Conservation (phyloP, 805 yeast species). For the Scheffersomyces stipitis region DNA sequence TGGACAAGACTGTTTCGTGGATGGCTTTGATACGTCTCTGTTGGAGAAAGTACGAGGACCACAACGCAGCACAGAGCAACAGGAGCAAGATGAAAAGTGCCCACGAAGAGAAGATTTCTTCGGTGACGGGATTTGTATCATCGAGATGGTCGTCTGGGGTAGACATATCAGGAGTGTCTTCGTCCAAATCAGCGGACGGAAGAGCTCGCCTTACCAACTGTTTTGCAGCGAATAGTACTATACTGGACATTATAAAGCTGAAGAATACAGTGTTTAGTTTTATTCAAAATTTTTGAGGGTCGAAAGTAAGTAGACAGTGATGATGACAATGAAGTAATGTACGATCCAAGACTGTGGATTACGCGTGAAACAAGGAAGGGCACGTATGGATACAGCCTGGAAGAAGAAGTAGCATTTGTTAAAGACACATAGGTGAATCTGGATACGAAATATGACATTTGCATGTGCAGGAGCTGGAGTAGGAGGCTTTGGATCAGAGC, state of each 20-base stretch:
- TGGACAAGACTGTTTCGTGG: slow-evolving; percentile 96
- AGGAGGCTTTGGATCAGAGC: too few species aligned
- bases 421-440: too few species aligned
- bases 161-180: slow-evolving; percentile 38
- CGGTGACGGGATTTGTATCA: slow-evolving; percentile 79
- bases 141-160: slow-evolving; percentile 58
- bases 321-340: background rate
- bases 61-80: slow-evolving; percentile 80
- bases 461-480: too few species aligned
- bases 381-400: too few species aligned
- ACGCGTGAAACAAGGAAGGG: background rate
- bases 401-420: too few species aligned
- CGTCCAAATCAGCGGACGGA: slow-evolving; percentile 28
- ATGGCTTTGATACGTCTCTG: slow-evolving; percentile 89
- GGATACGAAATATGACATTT: too few species aligned
- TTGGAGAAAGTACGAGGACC: slow-evolving; percentile 93
- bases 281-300: too few species aligned
- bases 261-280: too few species aligned
- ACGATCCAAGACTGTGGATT: background rate
- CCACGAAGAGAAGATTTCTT: slow-evolving; percentile 97
- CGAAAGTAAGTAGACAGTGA: too few species aligned
- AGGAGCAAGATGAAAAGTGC: slow-evolving; percentile 85
- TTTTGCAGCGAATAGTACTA: slow-evolving; percentile 25
- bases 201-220: slow-evolving; percentile 33
- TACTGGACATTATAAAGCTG: slow-evolving; percentile 33